Evolutionary conservation across 352 stramenopile genomes (phyloP), one percentile per base, ranked within the genome.

Genomic region (Phytophthora meadii): DNA sequence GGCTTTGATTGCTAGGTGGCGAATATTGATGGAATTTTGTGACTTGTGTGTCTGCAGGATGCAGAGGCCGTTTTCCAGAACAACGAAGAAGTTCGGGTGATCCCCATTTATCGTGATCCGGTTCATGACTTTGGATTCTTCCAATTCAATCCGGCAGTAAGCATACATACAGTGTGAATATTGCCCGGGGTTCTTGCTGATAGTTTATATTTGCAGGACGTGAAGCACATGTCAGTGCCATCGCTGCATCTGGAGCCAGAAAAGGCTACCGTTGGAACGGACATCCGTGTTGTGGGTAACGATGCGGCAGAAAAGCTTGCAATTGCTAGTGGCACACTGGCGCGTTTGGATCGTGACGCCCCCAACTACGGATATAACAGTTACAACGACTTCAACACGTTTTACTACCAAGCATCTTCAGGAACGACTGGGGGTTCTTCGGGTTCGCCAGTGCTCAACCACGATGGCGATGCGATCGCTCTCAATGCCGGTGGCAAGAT

Each of bases 301-400:
- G 93, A 98, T 57, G 89, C 88, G 4, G 93, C 92, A 8, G 93
- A 98, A 69, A 98, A 98, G 40, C 72, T 98, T 17, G 87, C 83
- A 5, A 98, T 98, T 66, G 89, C 95, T 17, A 92, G 87, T 42
- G 93, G 92, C 22, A 97, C 92, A n/a, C 72, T 98, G 14, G 92
- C 93, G 17, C 83, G 93, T 25, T 74, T 98, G 17, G 93, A 98
- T 70, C 92, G 93, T 5, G 90, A 97, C 15, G 88, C 90, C 4
- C 93, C 93, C 0, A 81, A 89, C 44, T 98, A 98, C 48, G 88
- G 88, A 6, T 90, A 70, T 53, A 95, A 95, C 65, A 95, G 79
- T 57, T 98, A 98, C 87, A 96, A 95, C 65, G 93, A 98, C 64
- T 97, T 97, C 52, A 97, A 97, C 72, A 98, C 92, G 46, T 98